Base-by-base conservation (phyloP, 805 yeast genomes). In the Zygoascus biomembranicola region DNA sequence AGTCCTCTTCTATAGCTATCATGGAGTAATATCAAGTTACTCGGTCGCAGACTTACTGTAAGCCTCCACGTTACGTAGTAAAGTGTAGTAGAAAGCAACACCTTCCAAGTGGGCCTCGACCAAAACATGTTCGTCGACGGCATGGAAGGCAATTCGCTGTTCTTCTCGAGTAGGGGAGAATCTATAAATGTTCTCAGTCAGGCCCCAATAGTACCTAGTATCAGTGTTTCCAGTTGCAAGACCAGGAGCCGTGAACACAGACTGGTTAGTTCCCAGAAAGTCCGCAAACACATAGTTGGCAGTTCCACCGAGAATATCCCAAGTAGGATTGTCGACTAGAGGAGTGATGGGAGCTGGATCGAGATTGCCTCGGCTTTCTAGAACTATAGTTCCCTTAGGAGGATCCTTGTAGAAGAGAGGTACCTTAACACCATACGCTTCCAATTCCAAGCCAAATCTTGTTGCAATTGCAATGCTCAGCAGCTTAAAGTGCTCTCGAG, bases 191-290 rank as follows among this genome's bases (percentile, higher is more conserved):
- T 82, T 76, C 39, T 69, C 67, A 1, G 83, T 76, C 57, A 84
- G 69, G 42, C 70, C 66, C 87, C 87, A 82, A 64, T 81, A 84
- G 60, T 76, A 73, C 55, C 73, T 72, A 2, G 89, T 84, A 61
- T 84, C 89, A 9, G 89, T 84, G 67, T 83, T 84, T 19, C 82
- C 89, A 1, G 84, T 72, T 77, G 79, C 77, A 47, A 84, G 66
- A 37, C 76, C 72, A 2, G 88, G 87, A 5, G 83, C 73, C n/a
- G 79, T 73, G 43, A 78, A 58, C 19, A 70, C 59, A 13, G 66
- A 53, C 51, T 74, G 73, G 6, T 52, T n/a, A 43, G 42, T 14
- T 23, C 45, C 43, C 48, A 53, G 5, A n/a, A 35, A 35, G 39
- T 81, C 84, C 63, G 82, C 86, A 62, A 77, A 80, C 52, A 83